Conservation (phyloP, 2,329 filamentous ascomycete genomes). For the Hymenoscyphus salicellus region DNA sequence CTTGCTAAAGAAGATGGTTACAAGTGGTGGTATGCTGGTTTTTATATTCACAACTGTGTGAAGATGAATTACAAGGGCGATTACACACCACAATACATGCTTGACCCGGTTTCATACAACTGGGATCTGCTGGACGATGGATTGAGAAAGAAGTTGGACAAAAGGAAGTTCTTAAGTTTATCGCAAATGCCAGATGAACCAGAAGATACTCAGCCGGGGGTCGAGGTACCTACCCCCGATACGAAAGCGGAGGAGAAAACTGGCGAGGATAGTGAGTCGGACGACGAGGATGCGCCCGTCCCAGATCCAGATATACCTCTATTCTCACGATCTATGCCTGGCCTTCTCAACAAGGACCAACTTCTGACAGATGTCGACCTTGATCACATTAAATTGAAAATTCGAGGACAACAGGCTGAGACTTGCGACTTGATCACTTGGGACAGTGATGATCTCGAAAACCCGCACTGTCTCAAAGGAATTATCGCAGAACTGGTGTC, state of each 20-base stretch:
- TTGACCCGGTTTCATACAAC: conserved; percentile 63
- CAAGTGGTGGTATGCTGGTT: conserved; percentile 77
- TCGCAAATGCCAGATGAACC: not conserved
- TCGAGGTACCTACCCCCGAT: not conserved
- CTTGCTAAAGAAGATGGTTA: conserved; percentile 68
- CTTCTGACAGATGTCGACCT: conserved; percentile 53
- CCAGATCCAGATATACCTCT: conserved; percentile 43
- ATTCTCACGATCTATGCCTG: conserved; percentile 64
- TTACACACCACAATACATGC: conserved; percentile 69
- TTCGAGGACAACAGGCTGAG: conserved; percentile 41
- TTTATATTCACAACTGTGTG: conserved; percentile 75
- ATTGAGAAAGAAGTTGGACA: conserved; percentile 48
- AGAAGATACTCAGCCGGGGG: not conserved
- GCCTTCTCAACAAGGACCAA: conserved; percentile 55
- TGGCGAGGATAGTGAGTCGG: not conserved
- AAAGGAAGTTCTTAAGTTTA: conserved; percentile 28
- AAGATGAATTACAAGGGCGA: conserved; percentile 88
- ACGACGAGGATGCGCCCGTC: conserved; percentile 17
- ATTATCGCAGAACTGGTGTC: conserved; percentile 66
- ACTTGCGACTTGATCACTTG: conserved; percentile 57
- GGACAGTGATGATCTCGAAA: conserved; percentile 50
- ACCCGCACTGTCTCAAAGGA: conserved; percentile 54
- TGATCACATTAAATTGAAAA: conserved; percentile 53
- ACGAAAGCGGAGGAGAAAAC: not conserved
- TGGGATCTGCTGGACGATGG: conserved; percentile 58